Percentiles rank a stretch among this genome's conserved stretches.
These are phyloP conservation scores for Raphanus hybrid DNA, from an alignment of 441 rosid species.

Conservation along the genomic window DNA sequence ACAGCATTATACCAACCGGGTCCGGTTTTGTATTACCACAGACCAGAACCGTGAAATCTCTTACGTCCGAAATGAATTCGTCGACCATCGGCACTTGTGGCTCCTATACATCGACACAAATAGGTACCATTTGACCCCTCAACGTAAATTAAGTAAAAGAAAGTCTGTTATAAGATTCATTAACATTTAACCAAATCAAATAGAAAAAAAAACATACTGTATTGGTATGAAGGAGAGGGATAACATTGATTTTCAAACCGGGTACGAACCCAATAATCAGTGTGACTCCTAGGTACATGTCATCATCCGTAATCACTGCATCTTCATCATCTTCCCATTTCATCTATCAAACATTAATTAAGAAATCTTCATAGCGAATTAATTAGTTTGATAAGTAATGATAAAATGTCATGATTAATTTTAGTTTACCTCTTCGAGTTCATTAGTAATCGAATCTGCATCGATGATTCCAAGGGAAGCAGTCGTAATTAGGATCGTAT, in stretches of 20 bases:
- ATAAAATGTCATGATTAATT: background rate
- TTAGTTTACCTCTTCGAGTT: slow-evolving; percentile 48
- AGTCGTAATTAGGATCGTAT: slow-evolving; percentile 46
- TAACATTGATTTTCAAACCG: slow-evolving; percentile 34
- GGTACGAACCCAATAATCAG: slow-evolving; percentile 62
- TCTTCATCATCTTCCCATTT: slow-evolving; percentile 42
- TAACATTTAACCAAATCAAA: background rate
- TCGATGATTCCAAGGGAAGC: slow-evolving; percentile 56
- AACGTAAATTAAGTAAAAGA: background rate
- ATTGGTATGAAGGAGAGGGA: background rate
- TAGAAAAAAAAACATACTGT: background rate
- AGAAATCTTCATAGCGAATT: background rate
- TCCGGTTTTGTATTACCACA: background rate
- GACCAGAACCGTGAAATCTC: slow-evolving; percentile 7
- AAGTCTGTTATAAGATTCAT: background rate
- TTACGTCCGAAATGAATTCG: slow-evolving; percentile 6
- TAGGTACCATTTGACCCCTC: background rate
- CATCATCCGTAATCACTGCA: slow-evolving; percentile 1
- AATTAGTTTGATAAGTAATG: background rate
- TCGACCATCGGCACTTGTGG: slow-evolving; percentile 2
- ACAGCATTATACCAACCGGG: slow-evolving; percentile 49
- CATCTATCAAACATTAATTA: slow-evolving; percentile 38
- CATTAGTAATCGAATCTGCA: slow-evolving; percentile 41
- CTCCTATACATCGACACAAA: background rate
- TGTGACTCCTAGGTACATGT: slow-evolving; percentile 46